These are phyloP conservation scores for Gastrolobium villosum DNA, from an alignment of 306 rosid genomes.

Conservation along the genomic window DNA sequence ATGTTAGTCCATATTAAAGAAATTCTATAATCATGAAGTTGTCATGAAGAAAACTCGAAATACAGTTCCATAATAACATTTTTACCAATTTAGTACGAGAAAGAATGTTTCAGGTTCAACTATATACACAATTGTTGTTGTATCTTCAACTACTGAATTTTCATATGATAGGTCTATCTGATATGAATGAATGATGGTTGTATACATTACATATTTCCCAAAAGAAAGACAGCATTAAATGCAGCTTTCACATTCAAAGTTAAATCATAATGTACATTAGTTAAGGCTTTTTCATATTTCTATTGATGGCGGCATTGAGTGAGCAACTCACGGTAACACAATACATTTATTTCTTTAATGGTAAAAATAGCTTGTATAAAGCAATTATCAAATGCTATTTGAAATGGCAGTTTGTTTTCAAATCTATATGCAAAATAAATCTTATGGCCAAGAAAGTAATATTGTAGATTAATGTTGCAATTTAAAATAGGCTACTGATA, in stretches of 20 bases:
- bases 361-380: background rate
- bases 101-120: background rate
- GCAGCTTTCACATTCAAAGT: slow-evolving; percentile 6
- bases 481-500: background rate
- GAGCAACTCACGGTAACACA: background rate
- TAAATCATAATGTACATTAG: background rate
- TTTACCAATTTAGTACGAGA: background rate
- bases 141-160: slow-evolving; percentile 2
- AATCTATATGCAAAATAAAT: background rate
- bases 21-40: background rate
- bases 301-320: slow-evolving; percentile 13
- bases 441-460: background rate
- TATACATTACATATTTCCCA: slow-evolving; percentile 17
- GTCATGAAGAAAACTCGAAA: background rate
- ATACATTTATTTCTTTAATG: background rate
- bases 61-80: background rate
- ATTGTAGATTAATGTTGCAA: background rate
- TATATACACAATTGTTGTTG: background rate
- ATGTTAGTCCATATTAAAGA: background rate
- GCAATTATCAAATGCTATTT: background rate
- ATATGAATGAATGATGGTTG: slow-evolving; percentile 3
- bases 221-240: background rate
- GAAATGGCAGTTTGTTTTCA: background rate
- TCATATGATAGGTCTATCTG: background rate
- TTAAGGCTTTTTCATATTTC: background rate